phyloP scores from a whole-genome alignment of 75 land plant species.

The Pseudotsuga menziesii region DNA sequence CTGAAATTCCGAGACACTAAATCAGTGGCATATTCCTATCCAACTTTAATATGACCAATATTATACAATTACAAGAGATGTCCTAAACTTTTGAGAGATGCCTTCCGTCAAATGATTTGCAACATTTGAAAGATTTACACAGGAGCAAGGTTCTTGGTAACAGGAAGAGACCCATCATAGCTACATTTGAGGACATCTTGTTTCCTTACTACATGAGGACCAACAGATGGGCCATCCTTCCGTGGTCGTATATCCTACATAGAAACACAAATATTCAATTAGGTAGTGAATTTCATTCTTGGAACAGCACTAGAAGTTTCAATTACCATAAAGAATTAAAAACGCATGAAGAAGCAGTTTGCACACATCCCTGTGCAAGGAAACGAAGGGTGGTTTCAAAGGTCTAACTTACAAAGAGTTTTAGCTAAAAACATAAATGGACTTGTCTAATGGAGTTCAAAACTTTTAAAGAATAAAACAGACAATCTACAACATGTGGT shows the following conservation, averaged over 20 bases:
- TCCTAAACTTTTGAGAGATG: too few species aligned
- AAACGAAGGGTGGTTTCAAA: not conserved
- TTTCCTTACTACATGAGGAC: conserved; percentile 23
- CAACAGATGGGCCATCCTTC: conserved; percentile 25
- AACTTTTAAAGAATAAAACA: too few species aligned
- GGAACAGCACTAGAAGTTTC: not conserved
- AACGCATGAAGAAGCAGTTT: not conserved
- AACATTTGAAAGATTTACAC: not conserved
- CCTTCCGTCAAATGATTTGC: too few species aligned
- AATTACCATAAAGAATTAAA: not conserved
- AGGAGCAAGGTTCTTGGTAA: conserved; percentile 27
- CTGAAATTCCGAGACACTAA: too few species aligned
- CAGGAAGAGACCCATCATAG: conserved; percentile 34
- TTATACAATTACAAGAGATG: too few species aligned
- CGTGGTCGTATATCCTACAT: conserved; percentile 42
- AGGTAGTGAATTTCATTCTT: not conserved
- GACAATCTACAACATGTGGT: too few species aligned
- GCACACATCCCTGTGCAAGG: not conserved
- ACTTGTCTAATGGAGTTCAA: too few species aligned
- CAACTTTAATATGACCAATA: too few species aligned
- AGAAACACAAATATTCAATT: conserved; percentile 1
- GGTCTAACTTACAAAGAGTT: not conserved
- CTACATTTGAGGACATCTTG: conserved; percentile 18
- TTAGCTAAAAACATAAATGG: too few species aligned
- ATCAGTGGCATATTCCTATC: too few species aligned